Base-by-base conservation (phyloP, 23 red algal genomes). In the Chondrus crispus region DNA sequence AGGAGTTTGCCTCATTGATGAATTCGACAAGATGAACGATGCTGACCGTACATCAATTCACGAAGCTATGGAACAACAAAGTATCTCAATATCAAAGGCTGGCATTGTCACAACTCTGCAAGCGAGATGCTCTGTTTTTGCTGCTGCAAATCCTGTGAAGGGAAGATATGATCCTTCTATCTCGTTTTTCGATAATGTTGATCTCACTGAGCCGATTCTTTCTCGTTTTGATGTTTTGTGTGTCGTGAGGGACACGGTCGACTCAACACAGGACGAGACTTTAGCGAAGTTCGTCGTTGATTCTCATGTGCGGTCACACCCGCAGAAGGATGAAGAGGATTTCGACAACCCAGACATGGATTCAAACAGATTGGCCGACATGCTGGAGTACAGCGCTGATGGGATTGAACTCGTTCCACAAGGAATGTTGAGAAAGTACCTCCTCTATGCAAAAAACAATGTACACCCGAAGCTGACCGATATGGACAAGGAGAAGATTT, bases 11-110 rank as follows among this genome's bases (percentile, higher is more conserved):
- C 76, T 99, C 33, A 99, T 99, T 79, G 97, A 99, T 69, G 97
- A 99, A 80, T 99, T 99, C 74, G 97, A 99, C 88, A 99, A 99
- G 85, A 99, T 99, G 97, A 99, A 99, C 46, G 97, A 99, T 51
- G 71, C 90, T 40, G 97, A 99, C 74, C 97, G 97, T 40, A 99
- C 97, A 10, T 99, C 97, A 26, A 99, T 99, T 69, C 97, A 99
- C 74, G 97, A 99, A 69, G 97, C 97, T 47, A 99, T 99, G 97
- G 97, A 99, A 68, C 97, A 99, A 66, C 97, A 99, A 62, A 95
- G 87, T 39, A 99, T 99, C 57, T 96, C 94, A 2, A 95, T 99
- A 39, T 96, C 94, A 37, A 99, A 99, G 81, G 97, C 97, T n/a
- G 97, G 97, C 5, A 99, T 99, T 62, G 97, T 99, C 2, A 99